Evolutionary conservation across 225 moss, liverwort and hornwort species (phyloP).

Genomic region (Sphagnum contortum): DNA sequence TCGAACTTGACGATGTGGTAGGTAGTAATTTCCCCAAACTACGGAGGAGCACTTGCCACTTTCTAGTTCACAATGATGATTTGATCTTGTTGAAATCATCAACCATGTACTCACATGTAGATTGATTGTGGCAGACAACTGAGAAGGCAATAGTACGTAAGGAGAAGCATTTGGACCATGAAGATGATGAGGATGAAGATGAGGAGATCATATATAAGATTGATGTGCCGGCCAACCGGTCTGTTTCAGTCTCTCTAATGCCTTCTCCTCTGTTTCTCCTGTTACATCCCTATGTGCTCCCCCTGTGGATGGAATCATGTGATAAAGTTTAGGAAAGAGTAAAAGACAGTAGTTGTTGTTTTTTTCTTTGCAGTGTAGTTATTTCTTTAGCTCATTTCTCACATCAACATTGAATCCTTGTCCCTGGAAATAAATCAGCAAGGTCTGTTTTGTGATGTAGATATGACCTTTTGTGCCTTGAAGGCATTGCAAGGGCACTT

Average conservation of each 20-base stretch:
- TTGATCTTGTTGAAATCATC: too few species aligned
- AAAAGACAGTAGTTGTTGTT: too few species aligned
- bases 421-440: too few species aligned
- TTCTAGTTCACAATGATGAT: too few species aligned
- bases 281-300: too few species aligned
- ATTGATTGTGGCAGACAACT: constrained; percentile 49
- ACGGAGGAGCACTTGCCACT: too few species aligned
- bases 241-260: constrained; percentile 1
- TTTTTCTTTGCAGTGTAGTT: too few species aligned
- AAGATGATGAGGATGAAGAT: constrained; percentile 31
- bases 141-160: constrained; percentile 84
- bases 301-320: too few species aligned
- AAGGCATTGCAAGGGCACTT: constrained; percentile 78
- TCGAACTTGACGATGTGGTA: constrained; percentile 99
- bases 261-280: background rate
- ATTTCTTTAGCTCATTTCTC: too few species aligned
- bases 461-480: constrained; percentile 88
- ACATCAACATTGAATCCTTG: too few species aligned
- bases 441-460: constrained; percentile 20
- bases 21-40: background rate
- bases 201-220: constrained; percentile 93
- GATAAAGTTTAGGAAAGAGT: too few species aligned
- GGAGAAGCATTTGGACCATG: constrained; percentile 82
- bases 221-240: constrained; percentile 97
- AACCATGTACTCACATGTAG: too few species aligned